A percentile compares a stretch with the other conserved stretches of the same genome.
Conservation (phyloP, 257 asterid genomes). For the Rauvolfia tetraphylla region DNA sequence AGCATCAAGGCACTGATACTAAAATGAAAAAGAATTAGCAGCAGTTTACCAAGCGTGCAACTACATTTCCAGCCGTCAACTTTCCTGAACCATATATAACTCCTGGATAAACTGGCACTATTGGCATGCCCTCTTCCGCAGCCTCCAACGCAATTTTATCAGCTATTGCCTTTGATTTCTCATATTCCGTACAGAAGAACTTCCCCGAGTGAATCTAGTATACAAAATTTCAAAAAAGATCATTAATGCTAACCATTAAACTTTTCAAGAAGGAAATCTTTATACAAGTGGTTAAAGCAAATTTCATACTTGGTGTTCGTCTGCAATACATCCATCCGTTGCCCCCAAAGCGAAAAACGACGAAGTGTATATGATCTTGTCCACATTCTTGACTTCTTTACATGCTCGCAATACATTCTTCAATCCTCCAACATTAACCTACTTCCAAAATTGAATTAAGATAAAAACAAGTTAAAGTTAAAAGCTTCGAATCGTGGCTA, state of each 20-base stretch:
- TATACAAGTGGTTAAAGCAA: background rate
- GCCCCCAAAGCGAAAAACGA: slow-evolving; percentile 91
- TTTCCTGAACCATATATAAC: slow-evolving; percentile 93
- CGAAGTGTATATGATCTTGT: slow-evolving; percentile 81
- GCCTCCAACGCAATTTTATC: slow-evolving; percentile 85
- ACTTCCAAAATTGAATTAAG: slow-evolving; percentile 2
- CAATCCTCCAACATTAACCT: slow-evolving; percentile 94
- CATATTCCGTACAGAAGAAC: slow-evolving; percentile 74
- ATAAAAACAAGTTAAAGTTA: background rate
- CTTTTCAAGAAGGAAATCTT: background rate
- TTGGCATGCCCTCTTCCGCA: slow-evolving; percentile 68
- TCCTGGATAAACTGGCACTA: slow-evolving; percentile 87
- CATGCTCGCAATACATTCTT: slow-evolving; percentile 69
- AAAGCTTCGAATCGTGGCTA: background rate
- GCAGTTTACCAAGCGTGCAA: slow-evolving; percentile 64
- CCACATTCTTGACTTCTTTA: slow-evolving; percentile 49
- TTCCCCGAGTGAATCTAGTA: slow-evolving; percentile 59
- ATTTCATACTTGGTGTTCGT: slow-evolving; percentile 64
- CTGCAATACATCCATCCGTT: slow-evolving; percentile 76
- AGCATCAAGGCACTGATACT: background rate
- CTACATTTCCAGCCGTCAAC: slow-evolving; percentile 68
- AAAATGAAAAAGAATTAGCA: background rate
- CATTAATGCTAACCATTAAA: background rate
- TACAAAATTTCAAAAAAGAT: slow-evolving; percentile 5
- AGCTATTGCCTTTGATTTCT: slow-evolving; percentile 72